These are phyloP conservation scores for Irpex rosettiformis DNA, from an alignment of 1,284 basidiomycete genomes.

Conservation along the genomic window DNA sequence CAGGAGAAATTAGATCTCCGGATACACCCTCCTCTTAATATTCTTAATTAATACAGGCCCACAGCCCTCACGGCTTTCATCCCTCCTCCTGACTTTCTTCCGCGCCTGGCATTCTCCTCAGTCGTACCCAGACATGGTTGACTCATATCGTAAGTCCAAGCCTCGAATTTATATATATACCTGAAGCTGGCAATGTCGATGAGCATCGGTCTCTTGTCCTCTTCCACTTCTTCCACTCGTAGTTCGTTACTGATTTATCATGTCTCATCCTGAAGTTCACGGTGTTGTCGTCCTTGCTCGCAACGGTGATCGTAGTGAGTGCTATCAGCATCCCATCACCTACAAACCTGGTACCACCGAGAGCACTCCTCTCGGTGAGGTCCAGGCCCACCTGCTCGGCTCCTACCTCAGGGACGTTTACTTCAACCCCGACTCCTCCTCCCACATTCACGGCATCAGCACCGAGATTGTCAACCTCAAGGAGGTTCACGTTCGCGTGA, in stretches of 20 bases:
- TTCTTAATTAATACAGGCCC: background rate
- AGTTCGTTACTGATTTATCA: constrained; percentile 21
- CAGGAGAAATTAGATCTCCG: background rate
- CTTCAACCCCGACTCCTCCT: constrained; percentile 57
- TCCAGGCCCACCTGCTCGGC: constrained; percentile 75
- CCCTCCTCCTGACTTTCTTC: background rate
- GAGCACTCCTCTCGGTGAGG: constrained; percentile 83
- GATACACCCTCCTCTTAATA: background rate
- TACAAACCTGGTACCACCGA: constrained; percentile 71
- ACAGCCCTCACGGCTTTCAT: background rate
- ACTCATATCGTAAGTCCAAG: background rate
- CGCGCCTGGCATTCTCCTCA: background rate
- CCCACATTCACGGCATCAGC: constrained; percentile 65
- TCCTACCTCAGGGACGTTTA: constrained; percentile 65
- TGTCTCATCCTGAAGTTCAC: constrained; percentile 61
- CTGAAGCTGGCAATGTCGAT: background rate
- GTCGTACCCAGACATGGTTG: background rate
- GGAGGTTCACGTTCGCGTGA: constrained; percentile 72
- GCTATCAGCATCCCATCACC: constrained; percentile 66
- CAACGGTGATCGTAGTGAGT: constrained; percentile 77
- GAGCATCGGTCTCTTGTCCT: background rate
- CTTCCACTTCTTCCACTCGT: constrained; percentile 12
- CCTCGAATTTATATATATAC: background rate
- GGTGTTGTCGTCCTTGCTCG: constrained; percentile 81
- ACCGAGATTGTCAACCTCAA: constrained; percentile 66